Evolutionary conservation across 148 eudicot genomes (phyloP).

Genomic region (Camellia lanceoleosa): DNA sequence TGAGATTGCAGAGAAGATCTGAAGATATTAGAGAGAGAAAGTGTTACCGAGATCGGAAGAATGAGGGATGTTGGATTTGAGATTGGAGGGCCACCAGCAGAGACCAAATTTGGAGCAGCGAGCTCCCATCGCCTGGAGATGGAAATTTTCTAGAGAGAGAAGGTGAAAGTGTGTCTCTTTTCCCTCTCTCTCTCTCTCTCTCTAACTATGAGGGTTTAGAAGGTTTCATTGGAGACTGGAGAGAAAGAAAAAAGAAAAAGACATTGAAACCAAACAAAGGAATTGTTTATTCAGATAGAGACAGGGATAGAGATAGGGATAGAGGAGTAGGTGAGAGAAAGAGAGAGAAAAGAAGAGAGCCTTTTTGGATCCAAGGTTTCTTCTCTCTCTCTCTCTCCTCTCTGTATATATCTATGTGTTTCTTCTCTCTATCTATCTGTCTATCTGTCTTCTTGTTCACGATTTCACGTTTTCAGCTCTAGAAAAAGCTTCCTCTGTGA

Average conservation of each 20-base stretch:
- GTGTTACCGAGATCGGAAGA: constrained; percentile 56
- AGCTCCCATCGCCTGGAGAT: constrained; percentile 51
- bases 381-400: not conserved
- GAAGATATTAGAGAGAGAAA: not conserved
- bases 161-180: constrained; percentile 1
- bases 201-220: not conserved
- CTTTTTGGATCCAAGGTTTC: constrained; percentile 28
- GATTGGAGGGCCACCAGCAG: constrained; percentile 53
- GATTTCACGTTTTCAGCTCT: constrained; percentile 11
- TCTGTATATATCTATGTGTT: too few relatives aligned
- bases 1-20: not conserved
- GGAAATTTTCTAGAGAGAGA: constrained; percentile 14
- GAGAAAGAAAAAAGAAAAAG: not conserved
- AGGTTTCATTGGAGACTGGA: constrained; percentile 9
- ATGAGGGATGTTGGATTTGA: constrained; percentile 41
- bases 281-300: constrained; percentile 13
- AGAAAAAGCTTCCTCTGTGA: not conserved
- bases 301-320: not conserved
- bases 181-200: constrained; percentile 19
- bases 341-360: constrained; percentile 13
- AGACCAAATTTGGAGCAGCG: constrained; percentile 61
- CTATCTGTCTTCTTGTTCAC: not conserved
- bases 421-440: too few relatives aligned
- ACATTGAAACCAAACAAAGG: not conserved
- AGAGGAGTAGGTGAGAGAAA: not conserved